Percentiles rank a stretch among this genome's conserved stretches.
These are phyloP conservation scores for Phytophthora pinifolia DNA, from an alignment of 352 stramenopile species.

Conservation along the genomic window DNA sequence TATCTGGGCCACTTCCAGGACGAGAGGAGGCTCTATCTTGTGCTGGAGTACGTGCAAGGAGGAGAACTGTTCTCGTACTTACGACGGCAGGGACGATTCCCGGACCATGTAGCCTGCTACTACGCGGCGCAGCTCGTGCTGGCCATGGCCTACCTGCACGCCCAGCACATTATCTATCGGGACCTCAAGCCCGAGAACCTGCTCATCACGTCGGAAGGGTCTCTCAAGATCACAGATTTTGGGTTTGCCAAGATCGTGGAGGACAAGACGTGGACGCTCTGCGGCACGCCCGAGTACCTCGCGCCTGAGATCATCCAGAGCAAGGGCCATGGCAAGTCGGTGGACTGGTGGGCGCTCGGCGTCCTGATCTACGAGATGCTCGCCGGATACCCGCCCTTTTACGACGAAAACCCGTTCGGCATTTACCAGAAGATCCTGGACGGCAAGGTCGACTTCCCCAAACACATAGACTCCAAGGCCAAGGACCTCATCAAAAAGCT, in stretches of 20 bases:
- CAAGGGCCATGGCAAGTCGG: constrained; percentile 88
- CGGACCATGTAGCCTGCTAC: constrained; percentile 86
- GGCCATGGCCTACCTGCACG: constrained; percentile 88
- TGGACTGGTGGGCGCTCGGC: constrained; percentile 92
- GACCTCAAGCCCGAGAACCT: constrained; percentile 95
- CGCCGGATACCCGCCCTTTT: constrained; percentile 89
- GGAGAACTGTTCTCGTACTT: constrained; percentile 94
- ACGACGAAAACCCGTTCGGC: constrained; percentile 92
- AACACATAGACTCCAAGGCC: constrained; percentile 88
- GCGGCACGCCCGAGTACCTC: constrained; percentile 93
- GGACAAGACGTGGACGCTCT: constrained; percentile 91
- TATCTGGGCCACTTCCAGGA: constrained; percentile 90
- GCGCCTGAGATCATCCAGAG: constrained; percentile 93
- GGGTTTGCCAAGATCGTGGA: constrained; percentile 93
- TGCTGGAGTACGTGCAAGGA: constrained; percentile 93
- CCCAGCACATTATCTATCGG: constrained; percentile 92
- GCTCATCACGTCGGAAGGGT: constrained; percentile 87
- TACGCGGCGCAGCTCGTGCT: constrained; percentile 89
- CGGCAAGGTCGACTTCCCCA: constrained; percentile 89
- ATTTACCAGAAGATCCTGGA: constrained; percentile 95
- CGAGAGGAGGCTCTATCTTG: constrained; percentile 85
- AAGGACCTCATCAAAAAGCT: constrained; percentile 93
- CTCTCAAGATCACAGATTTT: constrained; percentile 94
- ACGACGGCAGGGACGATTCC: constrained; percentile 74
- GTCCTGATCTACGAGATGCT: constrained; percentile 94